phyloP scores from a whole-genome alignment of 208 protist species.

The Polymyxa betae region DNA sequence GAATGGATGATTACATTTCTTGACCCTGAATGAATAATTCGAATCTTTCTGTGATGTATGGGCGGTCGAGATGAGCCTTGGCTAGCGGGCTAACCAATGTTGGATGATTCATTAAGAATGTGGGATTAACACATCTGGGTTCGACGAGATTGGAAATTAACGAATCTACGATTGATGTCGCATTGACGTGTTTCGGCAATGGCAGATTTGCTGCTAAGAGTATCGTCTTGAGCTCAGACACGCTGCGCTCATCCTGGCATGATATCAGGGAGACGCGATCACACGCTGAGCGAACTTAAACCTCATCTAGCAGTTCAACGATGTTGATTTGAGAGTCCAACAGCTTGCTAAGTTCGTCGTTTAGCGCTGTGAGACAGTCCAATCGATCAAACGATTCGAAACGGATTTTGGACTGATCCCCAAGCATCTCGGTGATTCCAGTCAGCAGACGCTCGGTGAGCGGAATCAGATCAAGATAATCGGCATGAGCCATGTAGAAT shows the following conservation, averaged over 20 bases:
- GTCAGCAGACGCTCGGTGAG: conserved; percentile 89
- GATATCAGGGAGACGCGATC: too few species aligned
- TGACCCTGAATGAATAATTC: conserved; percentile 92
- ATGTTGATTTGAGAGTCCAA: neutral
- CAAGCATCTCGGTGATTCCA: neutral
- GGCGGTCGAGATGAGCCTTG: conserved; percentile 83
- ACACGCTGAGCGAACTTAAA: too few species aligned
- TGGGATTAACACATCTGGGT: conserved; percentile 84
- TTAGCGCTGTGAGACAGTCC: conserved; percentile 90
- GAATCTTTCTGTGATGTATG: conserved; percentile 95
- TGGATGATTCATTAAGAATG: conserved; percentile 98
- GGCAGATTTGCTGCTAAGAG: too few species aligned
- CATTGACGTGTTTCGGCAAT: too few species aligned
- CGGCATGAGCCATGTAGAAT: conserved; percentile 88
- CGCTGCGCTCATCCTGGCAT: too few species aligned
- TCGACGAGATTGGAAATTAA: conserved; percentile 58
- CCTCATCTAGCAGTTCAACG: neutral
- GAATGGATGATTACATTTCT: conserved; percentile 54
- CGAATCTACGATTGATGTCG: conserved; percentile 94
- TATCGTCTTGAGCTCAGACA: too few species aligned
- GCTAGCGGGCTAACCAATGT: conserved; percentile 98
- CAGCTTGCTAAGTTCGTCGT: conserved; percentile 78
- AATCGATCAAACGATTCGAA: conserved; percentile 97
- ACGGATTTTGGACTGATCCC: conserved; percentile 83
- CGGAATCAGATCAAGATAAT: conserved; percentile 98